Conservation (phyloP, 371 early-diverging fungal species). For the Coemansia sp. region DNA sequence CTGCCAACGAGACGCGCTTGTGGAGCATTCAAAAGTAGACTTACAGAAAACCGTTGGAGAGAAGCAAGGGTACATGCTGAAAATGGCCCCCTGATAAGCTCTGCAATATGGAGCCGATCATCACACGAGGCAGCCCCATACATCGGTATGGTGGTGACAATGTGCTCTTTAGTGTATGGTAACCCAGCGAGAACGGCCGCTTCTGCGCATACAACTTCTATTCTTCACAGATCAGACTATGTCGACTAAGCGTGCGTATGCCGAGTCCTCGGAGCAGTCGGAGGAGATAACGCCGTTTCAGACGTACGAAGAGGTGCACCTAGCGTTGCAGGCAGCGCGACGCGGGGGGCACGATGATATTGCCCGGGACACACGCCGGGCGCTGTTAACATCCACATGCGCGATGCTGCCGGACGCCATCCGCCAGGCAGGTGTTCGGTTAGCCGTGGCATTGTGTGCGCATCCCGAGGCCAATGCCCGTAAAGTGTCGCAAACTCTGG, state of each 20-base stretch:
- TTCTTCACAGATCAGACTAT: slow-evolving; percentile 3
- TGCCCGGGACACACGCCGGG: slow-evolving; percentile 7
- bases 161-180: background rate
- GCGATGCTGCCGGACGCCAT: slow-evolving; percentile 9
- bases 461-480: slow-evolving; percentile 31
- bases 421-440: slow-evolving; percentile 36
- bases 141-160: background rate
- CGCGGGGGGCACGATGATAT: slow-evolving; percentile 2
- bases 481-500: background rate
- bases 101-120: too few species aligned
- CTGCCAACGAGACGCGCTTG: slow-evolving; percentile 24
- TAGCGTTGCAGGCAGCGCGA: slow-evolving; percentile 20
- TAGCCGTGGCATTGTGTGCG: slow-evolving; percentile 25
- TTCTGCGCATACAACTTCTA: background rate
- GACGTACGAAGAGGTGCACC: slow-evolving; percentile 37
- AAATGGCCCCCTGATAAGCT: too few species aligned
- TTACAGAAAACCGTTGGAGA: background rate
- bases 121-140: background rate
- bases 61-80: too few species aligned
- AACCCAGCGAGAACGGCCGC: too few species aligned
- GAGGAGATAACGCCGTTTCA: slow-evolving; percentile 17
- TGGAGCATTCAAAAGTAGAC: slow-evolving; percentile 15
- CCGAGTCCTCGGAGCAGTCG: background rate
- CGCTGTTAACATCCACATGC: slow-evolving; percentile 6
- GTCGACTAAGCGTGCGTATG: slow-evolving; percentile 28